Evolutionary conservation across 306 rosid genomes (phyloP).

Genomic region (Lathyrus sativus): DNA sequence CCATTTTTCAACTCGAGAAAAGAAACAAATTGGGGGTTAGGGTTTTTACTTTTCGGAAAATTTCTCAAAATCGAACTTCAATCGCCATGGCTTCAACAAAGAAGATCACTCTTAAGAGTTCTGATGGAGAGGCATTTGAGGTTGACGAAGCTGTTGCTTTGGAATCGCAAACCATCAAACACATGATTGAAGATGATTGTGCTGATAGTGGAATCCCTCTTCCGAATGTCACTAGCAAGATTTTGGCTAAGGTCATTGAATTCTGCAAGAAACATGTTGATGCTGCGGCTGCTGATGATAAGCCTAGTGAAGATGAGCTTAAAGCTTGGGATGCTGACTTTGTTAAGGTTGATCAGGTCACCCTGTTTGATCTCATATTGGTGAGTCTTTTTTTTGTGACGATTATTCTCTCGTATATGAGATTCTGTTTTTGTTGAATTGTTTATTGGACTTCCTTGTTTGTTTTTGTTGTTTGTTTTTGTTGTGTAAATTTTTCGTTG

Average conservation of each 20-base stretch:
- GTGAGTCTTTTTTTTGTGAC: slow-evolving; percentile 32
- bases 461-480: background rate
- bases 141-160: slow-evolving; percentile 78
- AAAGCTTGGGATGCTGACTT: slow-evolving; percentile 72
- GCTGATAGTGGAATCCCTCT: slow-evolving; percentile 72
- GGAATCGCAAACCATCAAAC: slow-evolving; percentile 77
- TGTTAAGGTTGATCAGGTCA: slow-evolving; percentile 74
- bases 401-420: too few relatives aligned
- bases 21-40: slow-evolving; percentile 29
- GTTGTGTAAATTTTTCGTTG: background rate
- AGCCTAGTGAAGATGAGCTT: slow-evolving; percentile 55
- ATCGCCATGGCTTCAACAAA: slow-evolving; percentile 44
- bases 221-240: slow-evolving; percentile 74
- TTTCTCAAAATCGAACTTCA: background rate
- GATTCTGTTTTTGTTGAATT: background rate
- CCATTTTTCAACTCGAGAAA: background rate
- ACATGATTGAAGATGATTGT: slow-evolving; percentile 73
- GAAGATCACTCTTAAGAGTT: slow-evolving; percentile 71
- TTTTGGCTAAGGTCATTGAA: slow-evolving; percentile 79
- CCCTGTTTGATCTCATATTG: slow-evolving; percentile 78
- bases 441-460: background rate
- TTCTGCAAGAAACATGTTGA: slow-evolving; percentile 74
- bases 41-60: slow-evolving; percentile 3
- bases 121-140: slow-evolving; percentile 71
- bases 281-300: slow-evolving; percentile 47